Base-by-base conservation (phyloP, 345 rosid genomes). In the Euphorbia lathyris region DNA sequence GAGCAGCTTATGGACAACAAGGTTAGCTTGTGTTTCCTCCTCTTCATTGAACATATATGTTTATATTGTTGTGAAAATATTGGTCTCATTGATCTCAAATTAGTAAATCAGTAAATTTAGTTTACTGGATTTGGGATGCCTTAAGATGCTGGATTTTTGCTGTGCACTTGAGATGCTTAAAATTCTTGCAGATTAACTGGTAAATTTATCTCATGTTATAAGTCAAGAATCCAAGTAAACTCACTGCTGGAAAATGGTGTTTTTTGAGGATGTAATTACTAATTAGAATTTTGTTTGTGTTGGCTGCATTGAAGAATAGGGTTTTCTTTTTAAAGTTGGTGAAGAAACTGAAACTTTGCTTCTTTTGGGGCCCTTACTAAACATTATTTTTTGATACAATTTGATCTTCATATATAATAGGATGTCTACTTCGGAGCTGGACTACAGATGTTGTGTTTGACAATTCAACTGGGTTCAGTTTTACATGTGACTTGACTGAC, bases 401-500 rank as follows among this genome's bases (percentile, higher is more conserved):
- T 59, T 78, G 13, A 58, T 69, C 78, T 2, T 72, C 55, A 57
- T 34, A 63, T 65, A 58, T 69, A 86, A 58, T 67, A 86, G 97
- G 99, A 60, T 95, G 99, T 83, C 87, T 95, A 40, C 93, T 92
- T 6, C 85, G 92, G 66, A 95, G 97, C 86, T 87, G 71, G 78
- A 97, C 97, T 26, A 80, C 92, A 45, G 92, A 92, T 84, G 81
- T 92, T 78, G 74, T 86, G 65, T 79, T 88, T 74, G 99, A 95
- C 82, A 95, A 90, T 76, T 68, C 84, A 42, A 87, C 97, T 26
- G 99, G 97, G 58, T 87, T 80, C 83, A 88, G 97, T 74, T 88
- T 95, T 83, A 87, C 93, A n/a, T 95, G 97, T 65, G 99, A 95
- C 82, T 79, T 95, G 81, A 86, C 88, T 43, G 99, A 95, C 79